Evolutionary conservation across 345 rosid genomes (phyloP).

Genomic region (Brassica incana): DNA sequence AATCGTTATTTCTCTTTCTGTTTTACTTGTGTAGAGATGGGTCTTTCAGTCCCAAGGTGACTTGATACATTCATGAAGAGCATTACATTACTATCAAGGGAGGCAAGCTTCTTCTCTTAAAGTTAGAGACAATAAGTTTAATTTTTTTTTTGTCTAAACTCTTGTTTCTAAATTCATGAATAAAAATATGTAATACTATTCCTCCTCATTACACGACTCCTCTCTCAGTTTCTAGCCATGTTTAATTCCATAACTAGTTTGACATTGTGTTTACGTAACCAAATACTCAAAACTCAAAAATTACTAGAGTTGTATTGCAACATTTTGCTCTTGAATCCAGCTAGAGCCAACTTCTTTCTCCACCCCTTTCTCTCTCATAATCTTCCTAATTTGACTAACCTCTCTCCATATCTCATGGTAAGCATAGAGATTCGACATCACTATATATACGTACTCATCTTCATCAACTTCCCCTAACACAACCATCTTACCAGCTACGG

Average conservation of each 20-base stretch:
- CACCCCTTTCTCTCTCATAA: conserved; percentile 59
- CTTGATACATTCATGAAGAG: conserved; percentile 30
- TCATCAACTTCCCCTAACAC: conserved; percentile 52
- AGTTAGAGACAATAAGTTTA: not conserved
- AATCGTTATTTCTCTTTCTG: conserved; percentile 10
- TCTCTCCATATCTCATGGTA: conserved; percentile 62
- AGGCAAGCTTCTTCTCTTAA: conserved; percentile 22
- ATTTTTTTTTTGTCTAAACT: not conserved
- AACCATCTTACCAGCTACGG: conserved; percentile 17
- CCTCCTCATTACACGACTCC: not conserved
- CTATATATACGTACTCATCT: conserved; percentile 65
- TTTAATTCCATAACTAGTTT: conserved; percentile 1
- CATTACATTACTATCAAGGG: conserved; percentile 32
- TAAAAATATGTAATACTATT: not conserved
- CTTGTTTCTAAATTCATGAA: not conserved
- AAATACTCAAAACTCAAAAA: not conserved
- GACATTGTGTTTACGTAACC: not conserved
- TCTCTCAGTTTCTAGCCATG: conserved; percentile 8
- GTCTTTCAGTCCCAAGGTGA: conserved; percentile 85
- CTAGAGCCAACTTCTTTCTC: conserved; percentile 64
- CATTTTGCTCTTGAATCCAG: conserved; percentile 58
- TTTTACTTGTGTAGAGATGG: conserved; percentile 60
- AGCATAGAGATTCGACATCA: conserved; percentile 63
- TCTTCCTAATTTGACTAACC: conserved; percentile 52
- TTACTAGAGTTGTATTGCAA: not conserved